phyloP scores from a whole-genome alignment of 352 stramenopile species.

The Phytophthora idaei region DNA sequence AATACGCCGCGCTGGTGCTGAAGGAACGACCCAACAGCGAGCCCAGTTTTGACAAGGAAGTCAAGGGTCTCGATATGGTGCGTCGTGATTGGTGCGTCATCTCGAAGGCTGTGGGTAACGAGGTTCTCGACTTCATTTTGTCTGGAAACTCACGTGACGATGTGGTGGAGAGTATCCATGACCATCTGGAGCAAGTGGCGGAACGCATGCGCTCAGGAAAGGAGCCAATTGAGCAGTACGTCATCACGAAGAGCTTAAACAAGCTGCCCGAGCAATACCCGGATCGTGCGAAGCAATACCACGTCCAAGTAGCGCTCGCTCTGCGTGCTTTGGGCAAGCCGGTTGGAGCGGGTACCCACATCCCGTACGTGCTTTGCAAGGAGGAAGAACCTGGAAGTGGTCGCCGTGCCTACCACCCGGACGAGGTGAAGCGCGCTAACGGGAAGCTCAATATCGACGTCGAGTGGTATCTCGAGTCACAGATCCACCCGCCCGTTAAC shows the following conservation, averaged over 20 bases:
- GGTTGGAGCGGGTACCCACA: conserved; percentile 98
- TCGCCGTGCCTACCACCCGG: conserved; percentile 85
- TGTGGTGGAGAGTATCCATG: conserved; percentile 96
- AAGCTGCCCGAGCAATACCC: conserved; percentile 98
- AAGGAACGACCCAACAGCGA: conserved; percentile 78
- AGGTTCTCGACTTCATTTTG: conserved; percentile 98
- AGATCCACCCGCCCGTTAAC: conserved; percentile 98
- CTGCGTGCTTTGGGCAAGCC: conserved; percentile 95
- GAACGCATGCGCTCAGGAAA: conserved; percentile 94
- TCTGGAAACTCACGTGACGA: conserved; percentile 94
- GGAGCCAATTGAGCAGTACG: conserved; percentile 96
- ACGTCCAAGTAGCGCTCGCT: conserved; percentile 98
- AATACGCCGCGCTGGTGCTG: conserved; percentile 98
- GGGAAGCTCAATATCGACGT: conserved; percentile 93
- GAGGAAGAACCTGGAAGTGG: conserved; percentile 80
- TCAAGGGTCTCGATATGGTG: conserved; percentile 98
- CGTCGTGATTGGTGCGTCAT: conserved; percentile 98
- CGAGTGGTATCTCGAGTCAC: conserved; percentile 96
- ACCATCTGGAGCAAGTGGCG: conserved; percentile 93
- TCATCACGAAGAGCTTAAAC: conserved; percentile 99
- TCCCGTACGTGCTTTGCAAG: conserved; percentile 97
- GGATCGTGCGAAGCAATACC: conserved; percentile 95
- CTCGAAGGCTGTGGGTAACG: conserved; percentile 96
- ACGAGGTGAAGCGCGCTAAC: conserved; percentile 78
- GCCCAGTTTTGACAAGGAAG: conserved; percentile 94